These are phyloP conservation scores for Xylariales sp. DNA, from an alignment of 2,329 filamentous ascomycete genomes.

Conservation along the genomic window DNA sequence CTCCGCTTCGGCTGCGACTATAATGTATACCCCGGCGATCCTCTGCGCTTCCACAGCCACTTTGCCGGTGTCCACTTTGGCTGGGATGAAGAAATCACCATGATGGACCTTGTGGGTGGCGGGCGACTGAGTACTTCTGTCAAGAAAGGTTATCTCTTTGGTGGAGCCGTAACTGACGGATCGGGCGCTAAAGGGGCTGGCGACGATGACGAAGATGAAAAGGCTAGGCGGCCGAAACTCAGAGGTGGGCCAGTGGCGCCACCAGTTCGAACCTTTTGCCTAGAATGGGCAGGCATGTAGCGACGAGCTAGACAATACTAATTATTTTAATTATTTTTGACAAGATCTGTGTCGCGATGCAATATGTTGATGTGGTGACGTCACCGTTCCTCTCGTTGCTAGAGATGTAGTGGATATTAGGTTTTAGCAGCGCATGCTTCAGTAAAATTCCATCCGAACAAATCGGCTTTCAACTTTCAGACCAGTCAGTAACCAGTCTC, in stretches of 20 bases:
- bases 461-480: too few relatives aligned
- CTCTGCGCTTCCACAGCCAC: conserved; percentile 93
- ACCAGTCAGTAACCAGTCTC: too few relatives aligned
- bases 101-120: conserved; percentile 87
- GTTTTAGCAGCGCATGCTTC: too few relatives aligned
- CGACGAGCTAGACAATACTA: not conserved
- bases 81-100: conserved; percentile 88
- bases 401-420: too few relatives aligned
- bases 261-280: conserved; percentile 41
- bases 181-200: not conserved
- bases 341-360: not conserved
- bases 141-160: conserved; percentile 94
- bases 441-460: too few relatives aligned
- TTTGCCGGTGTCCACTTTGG: conserved; percentile 85
- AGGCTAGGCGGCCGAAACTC: not conserved
- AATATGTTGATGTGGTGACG: not conserved
- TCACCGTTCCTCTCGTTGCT: not conserved
- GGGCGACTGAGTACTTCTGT: conserved; percentile 92
- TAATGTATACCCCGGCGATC: conserved; percentile 94
- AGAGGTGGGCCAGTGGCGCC: conserved; percentile 22
- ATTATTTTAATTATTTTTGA: not conserved
- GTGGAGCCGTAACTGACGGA: conserved; percentile 61
- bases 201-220: not conserved
- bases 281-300: conserved; percentile 47
- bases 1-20: conserved; percentile 95